Conservation (phyloP, 1,284 basidiomycete species). For the Fistulinella cinereoalba region DNA sequence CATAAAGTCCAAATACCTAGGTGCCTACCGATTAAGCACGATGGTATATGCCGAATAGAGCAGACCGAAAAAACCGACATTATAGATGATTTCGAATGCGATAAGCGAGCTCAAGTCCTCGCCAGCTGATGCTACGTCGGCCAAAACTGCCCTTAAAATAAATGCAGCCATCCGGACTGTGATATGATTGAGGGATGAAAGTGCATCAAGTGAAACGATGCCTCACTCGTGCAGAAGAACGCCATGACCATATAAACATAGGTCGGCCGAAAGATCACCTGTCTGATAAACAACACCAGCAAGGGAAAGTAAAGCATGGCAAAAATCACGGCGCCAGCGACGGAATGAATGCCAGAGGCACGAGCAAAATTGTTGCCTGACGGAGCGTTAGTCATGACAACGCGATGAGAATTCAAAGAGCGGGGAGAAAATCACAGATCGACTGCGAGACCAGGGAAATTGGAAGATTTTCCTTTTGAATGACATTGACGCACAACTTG, state of each 20-base stretch:
- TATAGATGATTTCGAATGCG: slow-evolving; percentile 33
- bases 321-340: slow-evolving; percentile 46
- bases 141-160: slow-evolving; percentile 31
- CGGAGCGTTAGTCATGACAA: slow-evolving; percentile 18
- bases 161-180: slow-evolving; percentile 34
- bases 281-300: slow-evolving; percentile 35
- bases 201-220: background rate
- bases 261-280: slow-evolving; percentile 38
- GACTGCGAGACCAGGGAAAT: slow-evolving; percentile 9
- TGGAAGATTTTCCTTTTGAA: slow-evolving; percentile 15
- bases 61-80: slow-evolving; percentile 36
- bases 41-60: slow-evolving; percentile 36
- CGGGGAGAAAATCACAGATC: slow-evolving; percentile 13
- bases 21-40: slow-evolving; percentile 32
- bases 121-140: slow-evolving; percentile 21
- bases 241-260: slow-evolving; percentile 42
- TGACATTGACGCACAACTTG: background rate
- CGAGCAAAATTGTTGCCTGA: slow-evolving; percentile 38
- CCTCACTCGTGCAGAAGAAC: slow-evolving; percentile 48
- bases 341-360: slow-evolving; percentile 40
- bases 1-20: background rate
- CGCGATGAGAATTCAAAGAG: background rate
- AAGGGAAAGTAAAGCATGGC: slow-evolving; percentile 43
- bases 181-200: background rate
- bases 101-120: slow-evolving; percentile 24